These are phyloP conservation scores for Alternaria consortialis DNA, from an alignment of 2,329 filamentous ascomycete species.

Conservation along the genomic window DNA sequence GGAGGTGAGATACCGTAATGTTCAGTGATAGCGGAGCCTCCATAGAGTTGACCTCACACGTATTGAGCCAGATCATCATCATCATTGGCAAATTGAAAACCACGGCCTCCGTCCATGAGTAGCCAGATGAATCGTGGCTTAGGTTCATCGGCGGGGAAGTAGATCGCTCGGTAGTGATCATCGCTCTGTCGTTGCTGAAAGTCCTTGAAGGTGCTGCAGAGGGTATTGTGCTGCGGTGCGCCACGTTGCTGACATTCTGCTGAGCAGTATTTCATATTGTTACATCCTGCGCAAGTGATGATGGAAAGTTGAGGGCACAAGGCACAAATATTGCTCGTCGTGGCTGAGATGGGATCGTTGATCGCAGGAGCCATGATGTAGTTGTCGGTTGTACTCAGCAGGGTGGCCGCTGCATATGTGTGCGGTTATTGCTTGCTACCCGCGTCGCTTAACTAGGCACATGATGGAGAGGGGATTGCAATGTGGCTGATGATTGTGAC, in stretches of 20 bases:
- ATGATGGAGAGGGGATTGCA: neutral
- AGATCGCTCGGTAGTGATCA: neutral
- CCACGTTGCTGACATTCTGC: neutral
- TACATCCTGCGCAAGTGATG: neutral
- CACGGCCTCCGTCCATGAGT: neutral
- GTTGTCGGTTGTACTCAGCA: neutral
- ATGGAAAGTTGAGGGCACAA: neutral
- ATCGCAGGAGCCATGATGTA: neutral
- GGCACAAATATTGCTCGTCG: neutral
- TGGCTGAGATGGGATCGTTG: neutral
- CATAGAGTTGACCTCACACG: neutral
- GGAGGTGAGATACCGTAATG: neutral
- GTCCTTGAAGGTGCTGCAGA: constrained; percentile 1
- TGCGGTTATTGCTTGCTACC: neutral
- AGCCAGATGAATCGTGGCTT: constrained; percentile 8
- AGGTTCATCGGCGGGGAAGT: neutral
- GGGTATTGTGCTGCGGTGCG: neutral
- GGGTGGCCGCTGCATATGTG: neutral
- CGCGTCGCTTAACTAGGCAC: neutral
- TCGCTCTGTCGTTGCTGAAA: neutral
- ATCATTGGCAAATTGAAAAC: neutral
- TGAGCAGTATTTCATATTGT: constrained; percentile 4
- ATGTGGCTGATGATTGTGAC: too few species aligned
- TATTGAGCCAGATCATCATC: neutral
- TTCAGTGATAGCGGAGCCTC: neutral